These are phyloP conservation scores for Podaxis mareebaensis DNA, from an alignment of 768 basidiomycete species.

Conservation along the genomic window DNA sequence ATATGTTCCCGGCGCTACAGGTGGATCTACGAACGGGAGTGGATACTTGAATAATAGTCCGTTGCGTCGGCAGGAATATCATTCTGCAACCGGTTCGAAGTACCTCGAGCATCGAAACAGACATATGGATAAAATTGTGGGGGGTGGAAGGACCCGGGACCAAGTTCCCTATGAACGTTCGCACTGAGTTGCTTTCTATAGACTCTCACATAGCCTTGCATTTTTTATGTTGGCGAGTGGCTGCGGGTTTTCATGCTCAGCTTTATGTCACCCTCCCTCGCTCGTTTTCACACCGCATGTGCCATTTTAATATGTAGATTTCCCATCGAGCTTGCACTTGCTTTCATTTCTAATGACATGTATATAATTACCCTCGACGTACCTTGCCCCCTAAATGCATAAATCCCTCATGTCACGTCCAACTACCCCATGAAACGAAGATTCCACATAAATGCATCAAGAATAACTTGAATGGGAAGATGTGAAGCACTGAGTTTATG, in stretches of 20 bases:
- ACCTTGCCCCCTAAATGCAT: background rate
- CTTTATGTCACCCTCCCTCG: background rate
- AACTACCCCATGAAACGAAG: background rate
- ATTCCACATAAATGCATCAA: background rate
- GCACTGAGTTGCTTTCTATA: background rate
- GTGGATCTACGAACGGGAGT: slow-evolving; percentile 19
- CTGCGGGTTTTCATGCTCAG: background rate
- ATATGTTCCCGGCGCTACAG: slow-evolving; percentile 48
- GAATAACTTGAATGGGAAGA: background rate
- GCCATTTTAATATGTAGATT: background rate
- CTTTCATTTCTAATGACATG: background rate
- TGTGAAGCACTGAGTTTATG: background rate
- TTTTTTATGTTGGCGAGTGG: background rate
- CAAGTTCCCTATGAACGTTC: slow-evolving; percentile 1
- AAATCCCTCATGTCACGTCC: background rate
- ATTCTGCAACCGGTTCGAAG: slow-evolving; percentile 2
- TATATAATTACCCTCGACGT: background rate
- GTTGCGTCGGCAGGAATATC: slow-evolving; percentile 21
- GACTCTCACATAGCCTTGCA: background rate
- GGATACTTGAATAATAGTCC: slow-evolving; percentile 11
- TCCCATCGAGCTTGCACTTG: background rate
- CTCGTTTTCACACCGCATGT: background rate
- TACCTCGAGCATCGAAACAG: slow-evolving; percentile 14
- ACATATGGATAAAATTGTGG: slow-evolving; percentile 1
- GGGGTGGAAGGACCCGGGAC: background rate